Percentiles rank a stretch among this genome's conserved stretches.
Evolutionary conservation across 1,139 yeast genomes (phyloP).

Genomic region (Tardiomyces blankii): DNA sequence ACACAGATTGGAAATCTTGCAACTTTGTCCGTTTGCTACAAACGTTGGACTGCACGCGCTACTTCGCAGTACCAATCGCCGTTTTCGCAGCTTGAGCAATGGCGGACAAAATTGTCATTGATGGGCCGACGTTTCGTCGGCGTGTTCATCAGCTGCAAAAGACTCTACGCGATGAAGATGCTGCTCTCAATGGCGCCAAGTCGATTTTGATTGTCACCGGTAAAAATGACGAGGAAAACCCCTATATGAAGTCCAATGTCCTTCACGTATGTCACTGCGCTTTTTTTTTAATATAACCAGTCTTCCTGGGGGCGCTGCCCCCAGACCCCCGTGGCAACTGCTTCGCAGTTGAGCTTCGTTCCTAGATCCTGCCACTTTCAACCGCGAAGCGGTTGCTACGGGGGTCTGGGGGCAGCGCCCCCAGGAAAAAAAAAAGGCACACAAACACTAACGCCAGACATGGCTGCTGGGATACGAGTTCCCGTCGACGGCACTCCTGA

Average conservation of each 20-base stretch:
- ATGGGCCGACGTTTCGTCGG: conserved; percentile 33
- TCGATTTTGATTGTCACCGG: conserved; percentile 66
- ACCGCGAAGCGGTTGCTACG: no score
- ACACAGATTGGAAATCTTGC: no score
- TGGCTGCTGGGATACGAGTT: conserved; percentile 95
- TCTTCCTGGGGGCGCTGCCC: no score
- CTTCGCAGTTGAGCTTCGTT: no score
- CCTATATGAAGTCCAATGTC: conserved; percentile 81
- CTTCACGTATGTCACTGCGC: conserved; percentile 40
- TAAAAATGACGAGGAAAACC: conserved; percentile 76
- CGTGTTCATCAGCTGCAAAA: conserved; percentile 34
- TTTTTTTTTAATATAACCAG: no score
- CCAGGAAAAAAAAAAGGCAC: no score
- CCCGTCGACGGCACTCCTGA: conserved; percentile 71
- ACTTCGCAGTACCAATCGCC: not conserved
- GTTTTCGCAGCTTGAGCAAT: not conserved
- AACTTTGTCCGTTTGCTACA: no score
- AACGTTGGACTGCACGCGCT: no score
- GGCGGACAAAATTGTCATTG: conserved; percentile 21
- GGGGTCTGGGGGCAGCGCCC: no score
- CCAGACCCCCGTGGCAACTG: no score
- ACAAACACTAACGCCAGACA: conserved; percentile 24
- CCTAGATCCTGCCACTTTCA: no score
- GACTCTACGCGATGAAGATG: conserved; percentile 25
- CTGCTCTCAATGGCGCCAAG: conserved; percentile 37